These are phyloP conservation scores for Dalechampia spathulata DNA, from an alignment of 441 rosid species.

Conservation along the genomic window DNA sequence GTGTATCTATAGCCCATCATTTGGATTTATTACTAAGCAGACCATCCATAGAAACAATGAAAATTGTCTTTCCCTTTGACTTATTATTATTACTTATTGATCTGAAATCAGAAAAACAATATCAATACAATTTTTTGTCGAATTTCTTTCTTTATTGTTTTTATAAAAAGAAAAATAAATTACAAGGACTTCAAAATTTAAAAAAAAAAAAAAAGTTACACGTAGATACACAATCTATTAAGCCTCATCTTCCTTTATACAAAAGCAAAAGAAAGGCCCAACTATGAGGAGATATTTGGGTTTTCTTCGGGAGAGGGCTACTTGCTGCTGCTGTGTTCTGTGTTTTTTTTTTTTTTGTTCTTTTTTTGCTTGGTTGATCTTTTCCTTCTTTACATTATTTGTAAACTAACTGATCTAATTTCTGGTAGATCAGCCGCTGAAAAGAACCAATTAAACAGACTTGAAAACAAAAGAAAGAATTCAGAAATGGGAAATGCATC, in stretches of 20 bases:
- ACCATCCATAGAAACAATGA: slow-evolving; percentile 4
- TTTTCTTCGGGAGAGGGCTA: slow-evolving; percentile 49
- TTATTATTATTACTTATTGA: slow-evolving; percentile 17
- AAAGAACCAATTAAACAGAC: slow-evolving; percentile 9
- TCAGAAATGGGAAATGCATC: slow-evolving; percentile 76
- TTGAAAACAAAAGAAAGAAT: background rate
- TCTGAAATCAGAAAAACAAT: too few relatives aligned
- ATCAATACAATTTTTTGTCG: too few relatives aligned
- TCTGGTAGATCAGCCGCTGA: too few relatives aligned
- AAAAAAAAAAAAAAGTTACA: too few relatives aligned
- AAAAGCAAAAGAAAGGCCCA: slow-evolving; percentile 9
- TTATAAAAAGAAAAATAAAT: too few relatives aligned
- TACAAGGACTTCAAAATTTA: too few relatives aligned
- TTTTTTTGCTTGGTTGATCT: too few relatives aligned
- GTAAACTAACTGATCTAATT: slow-evolving; percentile 16
- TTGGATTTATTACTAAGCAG: slow-evolving; percentile 10
- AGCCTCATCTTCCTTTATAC: slow-evolving; percentile 13
- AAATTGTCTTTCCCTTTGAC: slow-evolving; percentile 15
- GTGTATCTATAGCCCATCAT: slow-evolving; percentile 22
- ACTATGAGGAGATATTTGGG: slow-evolving; percentile 13
- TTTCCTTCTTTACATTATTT: slow-evolving; percentile 12
- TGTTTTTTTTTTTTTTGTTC: slow-evolving; percentile 1
- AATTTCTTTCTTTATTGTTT: too few relatives aligned
- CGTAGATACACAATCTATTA: background rate
- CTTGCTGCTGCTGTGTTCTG: slow-evolving; percentile 1